Evolutionary conservation across 257 asterid genomes (phyloP), one percentile per base, ranked within the genome.

Genomic region (Jacaranda mimosifolia): DNA sequence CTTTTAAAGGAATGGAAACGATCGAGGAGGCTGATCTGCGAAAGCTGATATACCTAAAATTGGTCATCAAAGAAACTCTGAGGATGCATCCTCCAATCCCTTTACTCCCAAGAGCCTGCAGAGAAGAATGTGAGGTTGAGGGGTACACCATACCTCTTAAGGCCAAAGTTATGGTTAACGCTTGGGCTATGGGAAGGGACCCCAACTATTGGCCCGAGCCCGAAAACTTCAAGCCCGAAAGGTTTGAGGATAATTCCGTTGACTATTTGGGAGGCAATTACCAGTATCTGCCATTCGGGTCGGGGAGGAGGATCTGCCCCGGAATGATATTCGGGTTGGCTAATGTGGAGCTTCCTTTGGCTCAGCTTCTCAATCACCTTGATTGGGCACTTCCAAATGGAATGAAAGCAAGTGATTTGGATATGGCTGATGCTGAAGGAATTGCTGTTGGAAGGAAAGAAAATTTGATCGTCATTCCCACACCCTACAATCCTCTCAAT

Each of bases 51-150:
- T 78, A 51, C 57, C 46, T 21, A 10, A 78, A 72, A 21, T 6
- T 72, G 43, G 68, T 72, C 9, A 58, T 72, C 19, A 72, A 72
- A 40, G 77, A 72, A 38, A 11, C 68, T 3, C 77, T 72, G 6
- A 57, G 77, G 21, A 18, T 78, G 60, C 82, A 72, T 14, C 68
- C 78, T 39, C 82, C 82, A 1, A 18, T 67, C 17, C 75, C 77
- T 12, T 21, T 78, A 42, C 19, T 78, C 1, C 78, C 76, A 15
- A 52, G 76, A 39, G 76, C 60, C 8, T 49, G 52, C 38, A 53
- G 76, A 15, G 76, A 55, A 26, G 72, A 71, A 43, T 63, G 78
- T 55, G 60, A 59, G 52, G 51, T 72, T 17, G 18, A 52, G 3
- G 82, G 82, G 9, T 78, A 72, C 52, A 48, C 7, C 0, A 72